Evolutionary conservation across 202 grass and related monocot species (phyloP), one percentile per base, ranked within the genome.

Genomic region (Carex arenaria): DNA sequence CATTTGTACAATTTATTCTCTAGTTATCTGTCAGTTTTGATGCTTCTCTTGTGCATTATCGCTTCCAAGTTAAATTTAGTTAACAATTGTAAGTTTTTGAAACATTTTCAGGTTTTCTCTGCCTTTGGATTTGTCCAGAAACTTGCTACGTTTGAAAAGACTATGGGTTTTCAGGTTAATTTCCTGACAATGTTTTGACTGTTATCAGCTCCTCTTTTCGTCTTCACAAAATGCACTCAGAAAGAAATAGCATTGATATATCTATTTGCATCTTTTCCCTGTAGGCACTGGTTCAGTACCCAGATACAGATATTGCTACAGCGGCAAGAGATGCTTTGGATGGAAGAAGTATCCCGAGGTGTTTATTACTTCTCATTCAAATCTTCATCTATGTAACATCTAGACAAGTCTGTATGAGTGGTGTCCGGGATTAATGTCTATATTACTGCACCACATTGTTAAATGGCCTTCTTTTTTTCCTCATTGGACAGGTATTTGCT

Each of bases 91-190:
- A 36, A 26, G 78, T 57, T 59, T 72, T 63, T 42, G 38, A 61
- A 66, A 47, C 47, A 80, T 61, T 83, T 78, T 80, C 82, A 97
- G 94, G 94, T 97, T 67, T 97, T 97, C 79, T 97, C 94, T 10
- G 88, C 94, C 49, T 97, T 93, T 84, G 94, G 94, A 8, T 91
- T 85, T 89, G 94, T 97, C 70, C 94, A 97, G 61, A 97, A 97
- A 91, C 92, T 97, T 88, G 91, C 94, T 70, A 97, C 94, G 61
- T 97, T 97, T 82, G 94, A 97, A 85, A 97, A 97, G 78, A 87
- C 94, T 79, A 91, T 91, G 47, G 94, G 94, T 78, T 93, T 97
- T 87, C 94, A 97, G 87, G 94, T 40, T 40, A 40, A 40, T 40
- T 40, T 20, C 13, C 53, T 38, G 14, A 26, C 53, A 38, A 2